These are phyloP conservation scores for Penicillium cinerascens DNA, from an alignment of 495 filamentous ascomycete species.

Conservation along the genomic window DNA sequence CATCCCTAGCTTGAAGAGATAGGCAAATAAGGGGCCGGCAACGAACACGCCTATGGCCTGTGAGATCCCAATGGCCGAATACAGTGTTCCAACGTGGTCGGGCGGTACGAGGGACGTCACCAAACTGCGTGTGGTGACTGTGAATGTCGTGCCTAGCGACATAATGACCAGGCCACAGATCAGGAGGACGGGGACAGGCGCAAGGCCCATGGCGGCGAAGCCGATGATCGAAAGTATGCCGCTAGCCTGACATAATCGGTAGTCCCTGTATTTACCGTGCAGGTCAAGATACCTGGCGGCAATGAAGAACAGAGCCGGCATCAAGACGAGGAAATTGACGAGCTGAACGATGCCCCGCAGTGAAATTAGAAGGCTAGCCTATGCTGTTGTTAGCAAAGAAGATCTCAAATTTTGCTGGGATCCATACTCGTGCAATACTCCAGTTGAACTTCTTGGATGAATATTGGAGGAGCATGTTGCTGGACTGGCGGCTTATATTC, in stretches of 20 bases:
- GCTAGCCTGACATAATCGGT: conserved; percentile 30
- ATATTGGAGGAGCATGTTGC: conserved; percentile 37
- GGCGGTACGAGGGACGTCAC: conserved; percentile 33
- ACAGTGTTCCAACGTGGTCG: conserved; percentile 33
- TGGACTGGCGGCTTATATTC: conserved; percentile 26
- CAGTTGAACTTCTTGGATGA: conserved; percentile 41
- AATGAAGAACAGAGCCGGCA: conserved; percentile 26
- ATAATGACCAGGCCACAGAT: conserved; percentile 32
- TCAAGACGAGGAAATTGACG: conserved; percentile 28
- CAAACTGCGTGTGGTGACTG: conserved; percentile 30
- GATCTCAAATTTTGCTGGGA: not conserved
- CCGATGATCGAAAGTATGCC: conserved; percentile 28
- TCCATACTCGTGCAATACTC: conserved; percentile 35
- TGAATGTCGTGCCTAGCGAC: conserved; percentile 33
- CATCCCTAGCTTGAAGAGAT: conserved; percentile 36
- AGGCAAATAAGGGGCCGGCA: conserved; percentile 34
- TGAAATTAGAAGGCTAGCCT: conserved; percentile 42
- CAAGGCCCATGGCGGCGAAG: conserved; percentile 27
- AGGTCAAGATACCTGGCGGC: conserved; percentile 25
- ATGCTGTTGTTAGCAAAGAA: conserved; percentile 1
- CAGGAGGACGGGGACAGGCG: conserved; percentile 29
- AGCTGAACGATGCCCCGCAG: conserved; percentile 36
- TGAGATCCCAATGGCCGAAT: conserved; percentile 32
- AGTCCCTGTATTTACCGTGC: conserved; percentile 28
- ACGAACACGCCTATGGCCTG: conserved; percentile 29